Evolutionary conservation across 2,329 filamentous ascomycete species (phyloP).

Genomic region (Penicillium nordicum): DNA sequence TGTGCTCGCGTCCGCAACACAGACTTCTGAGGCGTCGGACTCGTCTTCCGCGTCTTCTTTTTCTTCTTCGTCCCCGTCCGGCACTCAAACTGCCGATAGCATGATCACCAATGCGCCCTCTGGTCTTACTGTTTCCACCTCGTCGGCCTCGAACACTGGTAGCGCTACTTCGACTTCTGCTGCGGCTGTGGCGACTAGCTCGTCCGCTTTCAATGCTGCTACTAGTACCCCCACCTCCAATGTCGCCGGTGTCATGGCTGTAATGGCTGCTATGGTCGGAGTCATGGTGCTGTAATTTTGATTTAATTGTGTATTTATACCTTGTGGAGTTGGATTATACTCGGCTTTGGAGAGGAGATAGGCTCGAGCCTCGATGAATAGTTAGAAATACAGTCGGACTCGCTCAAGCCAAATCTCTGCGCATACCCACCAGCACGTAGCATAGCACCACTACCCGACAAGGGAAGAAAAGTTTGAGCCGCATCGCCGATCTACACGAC

Average conservation of each 20-base stretch:
- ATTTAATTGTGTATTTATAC: background rate
- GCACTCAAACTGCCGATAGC: background rate
- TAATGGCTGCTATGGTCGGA: constrained; percentile 13
- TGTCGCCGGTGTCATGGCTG: constrained; percentile 11
- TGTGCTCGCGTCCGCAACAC: background rate
- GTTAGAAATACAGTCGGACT: background rate
- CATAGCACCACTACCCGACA: background rate
- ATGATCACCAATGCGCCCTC: constrained; percentile 10
- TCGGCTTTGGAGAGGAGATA: background rate
- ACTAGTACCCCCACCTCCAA: constrained; percentile 1
- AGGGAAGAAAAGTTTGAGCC: constrained; percentile 36
- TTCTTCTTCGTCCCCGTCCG: background rate
- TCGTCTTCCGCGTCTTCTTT: constrained; percentile 1
- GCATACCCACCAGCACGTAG: constrained; percentile 24
- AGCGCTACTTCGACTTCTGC: constrained; percentile 9
- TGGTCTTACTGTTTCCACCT: background rate
- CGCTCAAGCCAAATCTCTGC: background rate
- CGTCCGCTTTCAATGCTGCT: constrained; percentile 13
- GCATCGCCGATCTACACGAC: constrained; percentile 51
- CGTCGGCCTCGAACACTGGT: background rate
- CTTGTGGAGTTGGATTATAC: background rate
- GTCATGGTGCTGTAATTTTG: constrained; percentile 13
- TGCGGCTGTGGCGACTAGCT: constrained; percentile 2
- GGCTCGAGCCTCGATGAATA: background rate
- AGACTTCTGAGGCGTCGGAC: background rate